These are phyloP conservation scores for Wallacemonas sp. DNA, from an alignment of 208 protist species.

Conservation along the genomic window DNA sequence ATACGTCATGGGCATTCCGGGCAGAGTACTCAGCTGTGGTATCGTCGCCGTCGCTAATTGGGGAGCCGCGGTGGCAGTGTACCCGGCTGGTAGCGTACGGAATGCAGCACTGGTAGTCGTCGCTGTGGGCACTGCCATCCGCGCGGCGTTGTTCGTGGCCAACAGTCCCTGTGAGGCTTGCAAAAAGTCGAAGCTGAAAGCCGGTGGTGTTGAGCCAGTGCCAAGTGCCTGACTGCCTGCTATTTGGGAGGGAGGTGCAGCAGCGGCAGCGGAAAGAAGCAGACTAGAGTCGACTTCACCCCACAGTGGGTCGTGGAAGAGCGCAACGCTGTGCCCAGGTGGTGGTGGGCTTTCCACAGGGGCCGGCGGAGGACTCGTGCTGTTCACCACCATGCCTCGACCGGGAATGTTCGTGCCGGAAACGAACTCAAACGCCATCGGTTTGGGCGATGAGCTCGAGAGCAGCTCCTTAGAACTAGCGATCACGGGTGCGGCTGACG, in stretches of 20 bases:
- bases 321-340: constrained; percentile 36
- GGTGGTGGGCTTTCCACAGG: constrained; percentile 15
- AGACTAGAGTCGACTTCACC: constrained; percentile 29
- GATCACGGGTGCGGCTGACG: constrained; percentile 2
- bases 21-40: constrained; percentile 11
- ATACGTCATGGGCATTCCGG: constrained; percentile 15
- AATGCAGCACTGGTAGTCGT: constrained; percentile 9
- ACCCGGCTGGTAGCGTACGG: constrained; percentile 13
- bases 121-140: background rate
- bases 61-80: constrained; percentile 18
- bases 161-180: background rate
- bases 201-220: constrained; percentile 9
- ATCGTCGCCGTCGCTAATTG: constrained; percentile 13
- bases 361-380: constrained; percentile 3
- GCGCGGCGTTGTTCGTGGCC: background rate
- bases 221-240: background rate
- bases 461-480: background rate
- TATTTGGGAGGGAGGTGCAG: constrained; percentile 10
- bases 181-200: background rate
- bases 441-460: background rate
- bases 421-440: constrained; percentile 59
- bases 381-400: constrained; percentile 27
- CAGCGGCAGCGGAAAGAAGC: constrained; percentile 14
- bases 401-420: constrained; percentile 72
- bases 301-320: constrained; percentile 85